Evolutionary conservation across 139 green algal genomes (phyloP), one percentile per base, ranked within the genome.

Genomic region (Dunaliella primolecta): DNA sequence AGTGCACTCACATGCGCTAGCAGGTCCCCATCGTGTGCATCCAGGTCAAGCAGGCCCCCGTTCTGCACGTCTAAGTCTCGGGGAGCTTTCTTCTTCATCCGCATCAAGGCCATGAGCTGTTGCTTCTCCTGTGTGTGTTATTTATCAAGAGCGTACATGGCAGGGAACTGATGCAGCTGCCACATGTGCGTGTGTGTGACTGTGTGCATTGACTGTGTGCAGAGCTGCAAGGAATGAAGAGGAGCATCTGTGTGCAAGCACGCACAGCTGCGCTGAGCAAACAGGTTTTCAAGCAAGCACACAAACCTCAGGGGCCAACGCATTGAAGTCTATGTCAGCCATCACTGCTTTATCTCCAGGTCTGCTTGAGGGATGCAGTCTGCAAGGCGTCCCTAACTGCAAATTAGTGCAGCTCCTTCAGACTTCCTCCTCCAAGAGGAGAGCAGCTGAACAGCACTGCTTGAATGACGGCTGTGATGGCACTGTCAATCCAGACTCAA

Each of bases 21-120:
- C 34, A 95, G 84, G 76, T 96, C 92, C 1, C 88, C 89, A 83
- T 98, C 94, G 27, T 96, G 88, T 0, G 86, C 92, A 64, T 97
- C 93, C 55, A 98, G 86, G 77, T 98, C 93, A 34, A 98, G 87
- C 38, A 98, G 87, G 0, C 87, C 87, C 33, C 55, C 80, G n/a
- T 82, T 81, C 35, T 85, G 33, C 25, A 76, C 29, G 31, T 30
- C 83, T 76, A 31, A 36, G 35, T 57, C 24, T 74, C 70, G 37
- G 71, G 46, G 1, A 46, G 33, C 56, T 80, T 81, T 21, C 1
- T 27, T 36, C 27, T 82, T 46, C 3, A 88, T 2, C 86, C 95
- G 94, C 29, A 96, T 93, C 2, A 95, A 84, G 0, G 92, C 85
- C 78, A 96, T 97, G 0, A 98, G 89, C 38, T 78, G 78, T 78